Base-by-base conservation (phyloP, 306 rosid genomes). In the Quercus engelmannii region DNA sequence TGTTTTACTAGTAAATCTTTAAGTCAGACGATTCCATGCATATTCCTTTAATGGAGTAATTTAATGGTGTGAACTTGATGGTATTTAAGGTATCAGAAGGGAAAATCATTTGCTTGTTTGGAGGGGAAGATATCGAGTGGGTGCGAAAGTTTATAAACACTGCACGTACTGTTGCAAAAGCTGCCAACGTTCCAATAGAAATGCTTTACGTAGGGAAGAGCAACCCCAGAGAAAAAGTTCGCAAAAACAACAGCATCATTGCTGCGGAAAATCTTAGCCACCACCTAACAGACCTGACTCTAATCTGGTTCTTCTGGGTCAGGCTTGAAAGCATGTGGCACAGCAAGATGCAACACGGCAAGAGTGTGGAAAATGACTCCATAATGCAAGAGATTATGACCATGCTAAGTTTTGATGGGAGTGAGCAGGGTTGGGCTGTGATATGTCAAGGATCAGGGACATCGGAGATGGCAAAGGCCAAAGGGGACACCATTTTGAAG, bases 231-330 rank as follows among this genome's bases (percentile, higher is more conserved):
- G 87, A 90, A 64, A 85, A 74, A 76, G 73, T 82, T 5, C 41
- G 7, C 30, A 81, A 1, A 21, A 75, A 72, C 71, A 85, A 68
- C 84, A 61, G 21, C 0, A 59, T 23, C 19, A 62, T 80, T 12
- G 55, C 26, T 18, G 26, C 65, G 21, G 92, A 89, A 55, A 82
- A 76, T 0, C 57, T 90, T 23, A 86, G 93, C 85, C 73, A 41
- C 55, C 14, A 64, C 59, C 77, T 87, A 5, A n/a, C 70, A 0
- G 92, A 92, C 35, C 51, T 52, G 31, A 69, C 63, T 55, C 49
- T 74, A 41, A 86, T 86, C 3, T 92, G 97, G 97, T 90, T 80
- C 89, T 92, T 92, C 83, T 92, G 97, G 97, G 79, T 85, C 3
- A 85, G 94, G 59, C 28, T 90, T 0, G 92, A 86, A 72, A 88